Evolutionary conservation across 306 rosid species (phyloP).

Genomic region (Castanospermum australe): DNA sequence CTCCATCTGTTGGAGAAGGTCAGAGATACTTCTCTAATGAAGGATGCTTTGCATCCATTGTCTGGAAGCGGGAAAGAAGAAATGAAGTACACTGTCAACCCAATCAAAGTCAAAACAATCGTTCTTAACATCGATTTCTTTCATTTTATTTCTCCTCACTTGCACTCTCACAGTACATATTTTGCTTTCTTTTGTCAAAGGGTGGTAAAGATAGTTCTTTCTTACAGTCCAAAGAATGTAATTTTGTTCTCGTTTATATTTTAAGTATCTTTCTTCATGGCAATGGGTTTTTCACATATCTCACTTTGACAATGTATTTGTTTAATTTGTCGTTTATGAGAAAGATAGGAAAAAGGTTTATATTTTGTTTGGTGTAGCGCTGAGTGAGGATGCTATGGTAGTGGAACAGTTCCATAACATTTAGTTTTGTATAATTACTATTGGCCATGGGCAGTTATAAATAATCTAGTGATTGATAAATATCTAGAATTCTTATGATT

Average conservation of each 20-base stretch:
- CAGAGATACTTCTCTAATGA: slow-evolving; percentile 48
- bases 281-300: slow-evolving; percentile 18
- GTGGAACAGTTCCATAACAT: background rate
- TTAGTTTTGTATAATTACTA: background rate
- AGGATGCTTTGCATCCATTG: slow-evolving; percentile 38
- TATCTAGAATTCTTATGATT: too few species aligned
- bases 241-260: slow-evolving; percentile 21
- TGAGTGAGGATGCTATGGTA: background rate
- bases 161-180: slow-evolving; percentile 20
- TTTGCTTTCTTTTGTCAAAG: slow-evolving; percentile 26
- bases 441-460: too few species aligned
- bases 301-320: slow-evolving; percentile 21
- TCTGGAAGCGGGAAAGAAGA: slow-evolving; percentile 50
- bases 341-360: background rate
- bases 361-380: background rate
- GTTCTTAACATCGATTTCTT: slow-evolving; percentile 15
- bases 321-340: slow-evolving; percentile 26
- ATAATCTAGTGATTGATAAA: too few species aligned
- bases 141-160: background rate
- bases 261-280: background rate
- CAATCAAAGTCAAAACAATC: slow-evolving; percentile 46
- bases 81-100: slow-evolving; percentile 35
- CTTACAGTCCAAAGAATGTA: slow-evolving; percentile 16
- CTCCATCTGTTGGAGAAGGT: slow-evolving; percentile 40
- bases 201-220: slow-evolving; percentile 30